Conservation (phyloP, 1,284 basidiomycete species). For the Pseudozyma thailandica region DNA sequence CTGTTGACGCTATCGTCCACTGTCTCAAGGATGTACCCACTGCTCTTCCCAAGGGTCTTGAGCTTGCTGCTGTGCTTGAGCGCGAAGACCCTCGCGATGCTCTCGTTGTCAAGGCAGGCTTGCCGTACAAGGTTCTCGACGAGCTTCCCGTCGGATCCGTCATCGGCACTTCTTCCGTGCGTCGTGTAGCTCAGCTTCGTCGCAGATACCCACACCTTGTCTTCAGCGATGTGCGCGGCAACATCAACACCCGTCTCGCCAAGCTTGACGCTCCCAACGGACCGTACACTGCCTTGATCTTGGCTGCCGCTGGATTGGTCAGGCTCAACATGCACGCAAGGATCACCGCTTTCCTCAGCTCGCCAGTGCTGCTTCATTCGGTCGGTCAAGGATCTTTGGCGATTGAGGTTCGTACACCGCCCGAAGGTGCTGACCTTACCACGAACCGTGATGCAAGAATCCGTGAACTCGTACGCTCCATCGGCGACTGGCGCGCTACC, state of each 20-base stretch:
- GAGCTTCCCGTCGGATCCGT: slow-evolving; percentile 89
- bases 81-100: slow-evolving; percentile 91
- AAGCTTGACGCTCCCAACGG: slow-evolving; percentile 89
- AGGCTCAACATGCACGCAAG: slow-evolving; percentile 80
- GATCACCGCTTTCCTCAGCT: slow-evolving; percentile 79
- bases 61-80: slow-evolving; percentile 85
- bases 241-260: slow-evolving; percentile 78
- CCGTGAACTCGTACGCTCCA: slow-evolving; percentile 53
- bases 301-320: slow-evolving; percentile 92
- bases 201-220: slow-evolving; percentile 80
- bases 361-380: slow-evolving; percentile 82
- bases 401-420: slow-evolving; percentile 80
- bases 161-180: slow-evolving; percentile 92
- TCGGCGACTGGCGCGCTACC: slow-evolving; percentile 64
- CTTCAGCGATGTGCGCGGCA: slow-evolving; percentile 81
- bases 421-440: slow-evolving; percentile 39
- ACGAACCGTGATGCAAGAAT: slow-evolving; percentile 62
- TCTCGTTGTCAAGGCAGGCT: slow-evolving; percentile 83
- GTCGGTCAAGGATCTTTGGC: slow-evolving; percentile 94
- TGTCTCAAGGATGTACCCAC: slow-evolving; percentile 95
- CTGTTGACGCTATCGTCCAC: slow-evolving; percentile 93
- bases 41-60: slow-evolving; percentile 81
- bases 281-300: slow-evolving; percentile 88
- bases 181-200: slow-evolving; percentile 89
- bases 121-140: slow-evolving; percentile 77